Evolutionary conservation across 2,329 filamentous ascomycete genomes (phyloP).

Genomic region (Hypoxylon sp.): DNA sequence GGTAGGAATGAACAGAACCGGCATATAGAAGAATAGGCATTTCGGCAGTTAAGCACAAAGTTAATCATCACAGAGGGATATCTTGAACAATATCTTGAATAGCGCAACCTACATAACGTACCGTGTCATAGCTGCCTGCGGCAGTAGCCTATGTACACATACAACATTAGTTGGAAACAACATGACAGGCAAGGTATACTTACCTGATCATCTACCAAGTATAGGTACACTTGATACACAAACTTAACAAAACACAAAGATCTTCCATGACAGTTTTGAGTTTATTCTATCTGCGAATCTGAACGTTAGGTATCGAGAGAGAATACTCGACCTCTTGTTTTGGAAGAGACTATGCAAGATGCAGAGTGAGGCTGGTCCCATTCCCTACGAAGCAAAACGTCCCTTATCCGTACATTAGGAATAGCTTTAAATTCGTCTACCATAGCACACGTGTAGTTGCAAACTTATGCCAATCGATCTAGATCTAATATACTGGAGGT

Average conservation of each 20-base stretch:
- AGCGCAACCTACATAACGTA: too few relatives aligned
- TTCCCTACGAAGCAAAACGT: slow-evolving; percentile 21
- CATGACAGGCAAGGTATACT: not conserved
- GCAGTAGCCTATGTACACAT: too few relatives aligned
- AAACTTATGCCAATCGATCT: slow-evolving; percentile 3
- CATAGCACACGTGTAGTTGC: too few relatives aligned
- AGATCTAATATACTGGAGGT: too few relatives aligned
- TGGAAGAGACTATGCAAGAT: slow-evolving; percentile 1
- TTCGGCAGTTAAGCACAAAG: too few relatives aligned
- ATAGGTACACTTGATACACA: slow-evolving; percentile 1
- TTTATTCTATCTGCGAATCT: slow-evolving; percentile 17
- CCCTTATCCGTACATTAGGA: not conserved
- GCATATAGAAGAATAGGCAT: too few relatives aligned
- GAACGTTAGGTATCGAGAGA: slow-evolving; percentile 16
- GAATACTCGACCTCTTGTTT: slow-evolving; percentile 29
- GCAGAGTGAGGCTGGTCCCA: slow-evolving; percentile 10
- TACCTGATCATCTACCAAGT: slow-evolving; percentile 2
- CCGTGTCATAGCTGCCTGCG: too few relatives aligned
- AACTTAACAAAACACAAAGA: slow-evolving; percentile 28
- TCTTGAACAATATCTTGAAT: too few relatives aligned
- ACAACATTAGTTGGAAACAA: not conserved
- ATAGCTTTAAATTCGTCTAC: slow-evolving; percentile 15
- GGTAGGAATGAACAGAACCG: not conserved
- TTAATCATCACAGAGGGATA: too few relatives aligned
- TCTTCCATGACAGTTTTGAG: slow-evolving; percentile 26